phyloP scores from a whole-genome alignment of 495 filamentous ascomycete genomes.

The Ramalina peruviana region DNA sequence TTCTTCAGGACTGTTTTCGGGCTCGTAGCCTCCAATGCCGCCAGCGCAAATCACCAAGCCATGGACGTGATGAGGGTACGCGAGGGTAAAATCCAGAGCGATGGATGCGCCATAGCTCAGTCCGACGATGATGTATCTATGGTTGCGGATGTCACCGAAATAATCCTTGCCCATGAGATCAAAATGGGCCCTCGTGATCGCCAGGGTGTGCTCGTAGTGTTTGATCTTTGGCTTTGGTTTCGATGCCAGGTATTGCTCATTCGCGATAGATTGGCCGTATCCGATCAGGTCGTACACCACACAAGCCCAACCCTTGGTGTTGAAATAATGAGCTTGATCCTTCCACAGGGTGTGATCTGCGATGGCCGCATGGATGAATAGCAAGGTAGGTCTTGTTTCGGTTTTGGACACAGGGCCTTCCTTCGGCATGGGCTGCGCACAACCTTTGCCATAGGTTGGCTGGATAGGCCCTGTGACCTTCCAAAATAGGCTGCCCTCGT shows the following conservation, averaged over 20 bases:
- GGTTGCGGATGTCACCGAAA: neutral
- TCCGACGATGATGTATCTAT: neutral
- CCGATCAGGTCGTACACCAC: slow-evolving; percentile 1
- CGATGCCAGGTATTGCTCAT: neutral
- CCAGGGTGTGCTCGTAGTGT: slow-evolving; percentile 2
- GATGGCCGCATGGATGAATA: slow-evolving; percentile 1
- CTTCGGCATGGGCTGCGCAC: too few species aligned
- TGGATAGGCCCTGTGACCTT: neutral
- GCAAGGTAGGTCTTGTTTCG: neutral
- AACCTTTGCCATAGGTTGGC: neutral
- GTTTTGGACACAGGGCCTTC: too few species aligned
- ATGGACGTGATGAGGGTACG: neutral
- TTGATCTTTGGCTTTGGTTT: neutral
- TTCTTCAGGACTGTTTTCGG: neutral
- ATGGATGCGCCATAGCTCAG: slow-evolving; percentile 2
- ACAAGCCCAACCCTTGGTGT: neutral
- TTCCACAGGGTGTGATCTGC: slow-evolving; percentile 3
- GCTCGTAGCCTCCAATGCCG: neutral
- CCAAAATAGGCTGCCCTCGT: neutral
- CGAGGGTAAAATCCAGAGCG: slow-evolving; percentile 1
- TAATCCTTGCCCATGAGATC: neutral
- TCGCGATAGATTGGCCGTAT: neutral
- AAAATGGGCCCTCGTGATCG: neutral
- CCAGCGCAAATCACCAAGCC: slow-evolving; percentile 4
- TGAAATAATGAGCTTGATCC: neutral